Evolutionary conservation across 805 yeast species (phyloP), one percentile per base, ranked within the genome.

Genomic region (Dipodascus geniculatus): DNA sequence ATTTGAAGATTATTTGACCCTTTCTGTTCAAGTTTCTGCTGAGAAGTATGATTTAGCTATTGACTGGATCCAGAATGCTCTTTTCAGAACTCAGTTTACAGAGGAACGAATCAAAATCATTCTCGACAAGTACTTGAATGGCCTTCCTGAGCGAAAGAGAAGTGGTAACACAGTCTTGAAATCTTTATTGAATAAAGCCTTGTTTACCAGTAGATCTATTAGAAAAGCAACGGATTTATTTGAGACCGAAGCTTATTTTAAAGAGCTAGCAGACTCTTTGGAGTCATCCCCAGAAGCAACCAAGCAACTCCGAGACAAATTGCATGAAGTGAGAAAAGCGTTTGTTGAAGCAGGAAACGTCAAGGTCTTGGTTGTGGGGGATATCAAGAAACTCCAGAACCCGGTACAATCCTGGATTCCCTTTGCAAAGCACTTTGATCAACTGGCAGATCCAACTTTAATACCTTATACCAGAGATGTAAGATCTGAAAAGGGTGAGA

Each of bases 311-410:
- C 44, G 14, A 38, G 44, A 38, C 44, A 79, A 74, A 57, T 75
- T 85, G 61, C 82, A 81, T 53, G 56, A 50, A 48, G 74, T 84
- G 53, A 78, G 81, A 64, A 55, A 60, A 8, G 73, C 72, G 49
- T 66, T 87, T 48, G 81, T 85, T 64, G 69, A 72, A 17, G 68
- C 77, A 22, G 72, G 77, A 19, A 87, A 86, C 60, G 71, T 82
- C 62, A 81, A 89, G 58, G 71, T 87, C 0, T 69, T 87, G 28
- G 77, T 91, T 16, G 71, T 79, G 55, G 96, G 96, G 52, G 89
- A 86, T 61, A 71, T 83, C 28, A 61, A 68, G 1, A 71, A 72
- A 20, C 63, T 89, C 24, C 63, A 63, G 2, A 59, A 65, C 1
- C 90, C 95, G 1, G 78, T 85, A 17, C 67, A 80, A 1, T 57